Evolutionary conservation across 1,284 basidiomycete genomes (phyloP), one percentile per base, ranked within the genome.

Genomic region (Leccinum solheimii): DNA sequence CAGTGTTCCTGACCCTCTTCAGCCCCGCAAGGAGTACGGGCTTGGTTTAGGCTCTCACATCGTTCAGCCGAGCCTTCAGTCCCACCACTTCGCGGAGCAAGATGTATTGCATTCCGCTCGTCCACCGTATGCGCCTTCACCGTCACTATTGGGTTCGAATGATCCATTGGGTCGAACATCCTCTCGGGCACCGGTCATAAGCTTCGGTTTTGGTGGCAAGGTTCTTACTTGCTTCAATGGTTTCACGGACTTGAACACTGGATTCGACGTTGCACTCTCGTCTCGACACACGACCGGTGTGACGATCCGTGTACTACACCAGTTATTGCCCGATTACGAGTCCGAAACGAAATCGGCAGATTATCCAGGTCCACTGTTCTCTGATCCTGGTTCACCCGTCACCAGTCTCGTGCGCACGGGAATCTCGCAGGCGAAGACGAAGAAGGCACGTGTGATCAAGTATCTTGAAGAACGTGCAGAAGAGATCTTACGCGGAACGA

Each of bases 191-290:
- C 95, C 95, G 0, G 80, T 97, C 19, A 81, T 95, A 58, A 89
- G 85, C 63, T 97, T 97, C 69, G 95, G 95, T 1, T 95, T 95
- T 70, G 93, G 93, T 30, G 95, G 95, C 13, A 90, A 89, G 69
- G 70, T 97, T 56, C 82, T 96, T 11, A 90, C 91, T 7, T 94
- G 91, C 72, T 96, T 96, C 80, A 94, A 95, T 61, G 86, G 85
- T 9, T 81, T 86, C 13, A 80, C 84, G 2, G 83, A 83, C 23
- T 75, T 90, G 68, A 87, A 82, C 69, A 88, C 87, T 11, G 87
- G 89, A 21, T 89, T 91, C 68, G 90, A 92, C 70, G 86, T 91
- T 48, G 88, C 91, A 1, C 80, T 94, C 34, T 84, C 87, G 5
- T 84, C 88, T 19, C 84, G 90, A 63, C 83, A 86, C 67, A 83